Base-by-base conservation (phyloP, 768 basidiomycete genomes). In the Tricholoma flavovirens region DNA sequence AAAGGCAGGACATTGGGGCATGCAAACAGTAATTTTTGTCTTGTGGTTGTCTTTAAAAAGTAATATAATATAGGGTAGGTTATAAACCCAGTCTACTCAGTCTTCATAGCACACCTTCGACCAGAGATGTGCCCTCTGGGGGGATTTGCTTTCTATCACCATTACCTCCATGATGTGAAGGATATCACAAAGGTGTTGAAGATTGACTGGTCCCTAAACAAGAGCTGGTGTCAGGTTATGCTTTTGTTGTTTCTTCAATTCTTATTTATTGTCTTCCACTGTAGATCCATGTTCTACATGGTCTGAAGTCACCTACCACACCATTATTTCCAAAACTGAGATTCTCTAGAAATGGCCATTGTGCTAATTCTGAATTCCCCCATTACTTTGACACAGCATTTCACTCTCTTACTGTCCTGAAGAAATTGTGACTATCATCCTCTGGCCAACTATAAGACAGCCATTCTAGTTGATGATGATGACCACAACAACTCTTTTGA, bases 161-260 rank as follows among this genome's bases (percentile, higher is more conserved):
- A 70, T 29, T 72, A 59, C 17, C 53, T 69, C 4, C 63, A 69
- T 52, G 66, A 71, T 32, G 50, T 57, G 5, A 48, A 62, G 1
- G 32, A 62, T 17, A 55, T 71, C 17, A 46, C 55, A 0, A 53
- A 56, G 0, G 49, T 32, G 4, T 48, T 64, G 51, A 33, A 60
- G 4, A 67, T 71, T 50, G 63, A 70, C 43, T 70, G 67, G 66
- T 24, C 55, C 19, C 14, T 59, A 8, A 71, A 71, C 57, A 65
- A 60, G 40, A 54, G 48, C 36, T 71, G 69, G 69, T 57, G 68
- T 15, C 35, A 56, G 58, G 68, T 71, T 21, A 45, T 17, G 58
- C 59, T 5, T 22, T 38, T 8, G 17, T 43, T 46, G 14, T 12
- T 53, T 19, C 30, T 21, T 36, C 21, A 1, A 54, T 1, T 15